Base-by-base conservation (phyloP, 2,329 filamentous ascomycete genomes). In the Shiraia bambusicola region DNA sequence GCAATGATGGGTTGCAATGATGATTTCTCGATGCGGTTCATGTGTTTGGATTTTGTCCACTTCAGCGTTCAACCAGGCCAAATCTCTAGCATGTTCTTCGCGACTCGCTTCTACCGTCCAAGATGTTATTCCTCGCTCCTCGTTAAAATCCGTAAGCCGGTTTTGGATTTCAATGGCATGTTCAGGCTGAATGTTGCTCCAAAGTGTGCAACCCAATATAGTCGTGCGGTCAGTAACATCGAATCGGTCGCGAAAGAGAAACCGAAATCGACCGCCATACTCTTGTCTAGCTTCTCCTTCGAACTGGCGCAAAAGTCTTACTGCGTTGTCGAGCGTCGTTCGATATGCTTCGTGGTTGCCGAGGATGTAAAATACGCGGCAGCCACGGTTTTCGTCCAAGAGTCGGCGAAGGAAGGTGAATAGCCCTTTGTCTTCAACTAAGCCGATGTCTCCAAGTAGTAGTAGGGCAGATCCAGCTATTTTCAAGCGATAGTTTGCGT, bases 1-100 rank as follows among this genome's bases (percentile, higher is more conserved):
- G 37, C 67, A 70, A 53, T 67, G 71, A 47, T 77, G 75, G 2
- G 74, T 69, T 5, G 75, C 49, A 9, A 76, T 57, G 6, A 71
- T 29, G n/a, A 75, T 56, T 4, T 49, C 47, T 5, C 32, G 46
- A 5, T 59, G 48, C 1, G 54, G 38, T 6, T 39, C 37, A 6
- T 59, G 34, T 4, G 49, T 37, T 0, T 40, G 33, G 10, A 72
- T 39, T 7, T 16, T 2, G 6, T n/a, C 7, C 4, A 39, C 65
- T 37, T 70, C 45, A 0, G 34, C 45, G 45, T 76, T 74, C 9
- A 76, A 60, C 73, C 74, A 77, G 1, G 50, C 49, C 0, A 76
- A 33, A 37, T 76, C 74, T 1, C 56, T 47, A 8, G 34, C 27
- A 41, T 76, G 72, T 6, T 61, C 61, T 6, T 41, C 54, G 30